Evolutionary conservation across 805 yeast species (phyloP), one percentile per base, ranked within the genome.

Genomic region (Sungouiozyma ichnusensis): DNA sequence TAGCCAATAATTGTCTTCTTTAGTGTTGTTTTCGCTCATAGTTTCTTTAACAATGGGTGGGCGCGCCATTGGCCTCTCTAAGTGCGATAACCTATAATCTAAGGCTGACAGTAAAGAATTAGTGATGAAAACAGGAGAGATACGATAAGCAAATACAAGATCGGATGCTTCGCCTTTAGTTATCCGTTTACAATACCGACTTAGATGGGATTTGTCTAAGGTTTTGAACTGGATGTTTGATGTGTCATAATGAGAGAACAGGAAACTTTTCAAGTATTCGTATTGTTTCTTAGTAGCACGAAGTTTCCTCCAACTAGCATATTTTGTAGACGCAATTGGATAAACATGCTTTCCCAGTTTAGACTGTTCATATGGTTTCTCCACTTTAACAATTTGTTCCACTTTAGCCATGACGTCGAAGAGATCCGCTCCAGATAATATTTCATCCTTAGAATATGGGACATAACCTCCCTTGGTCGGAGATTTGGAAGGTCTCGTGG

Each of bases 281-380:
- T 43, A 41, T 40, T 66, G 70, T 33, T 51, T 60, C 2, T 41
- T 33, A 2, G 67, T 47, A 1, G 67, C 58, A 2, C 51, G 45
- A 1, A 45, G 42, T 2, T 33, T 33, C 44, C 70, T 56, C 70
- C 70, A 66, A 16, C 43, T 45, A 9, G 66, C 58, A 42, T 41
- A 56, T 36, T 56, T 62, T 14, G 62, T 50, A 2, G 48, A 46
- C 17, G 16, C 34, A 3, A 27, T 16, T 3, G 18, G 4, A 4
- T 18, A 15, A 33, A 37, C 11, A 19, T 37, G 35, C 15, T 35
- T 19, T 36, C 15, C 20, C 16, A 17, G 31, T 15, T 29, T 34
- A 3, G 35, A n/a, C 9, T 33, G 29, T 3, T 4, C 6, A 11
- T 33, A 16, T 29, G 33, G 14, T 36, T 39, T 6, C 11, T 24